phyloP scores from a whole-genome alignment of 768 basidiomycete species.

The Royoungia palumana region DNA sequence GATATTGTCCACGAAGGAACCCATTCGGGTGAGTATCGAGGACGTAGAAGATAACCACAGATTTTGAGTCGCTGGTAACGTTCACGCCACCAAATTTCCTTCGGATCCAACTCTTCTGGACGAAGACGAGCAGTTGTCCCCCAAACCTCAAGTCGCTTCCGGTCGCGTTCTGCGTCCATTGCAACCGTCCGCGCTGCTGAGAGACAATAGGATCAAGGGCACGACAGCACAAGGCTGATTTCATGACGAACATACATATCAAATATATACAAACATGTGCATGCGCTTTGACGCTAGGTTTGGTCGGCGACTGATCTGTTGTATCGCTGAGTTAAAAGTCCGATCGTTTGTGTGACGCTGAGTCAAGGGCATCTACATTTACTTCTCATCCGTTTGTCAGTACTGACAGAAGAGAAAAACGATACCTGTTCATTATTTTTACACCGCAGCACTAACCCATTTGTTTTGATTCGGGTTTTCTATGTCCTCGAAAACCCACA shows the following conservation, averaged over 20 bases:
- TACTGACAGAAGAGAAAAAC: background rate
- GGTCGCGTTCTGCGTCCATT: background rate
- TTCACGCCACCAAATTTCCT: conserved; percentile 11
- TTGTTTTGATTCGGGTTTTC: background rate
- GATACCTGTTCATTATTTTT: background rate
- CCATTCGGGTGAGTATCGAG: conserved; percentile 13
- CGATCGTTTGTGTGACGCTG: background rate
- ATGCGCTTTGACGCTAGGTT: background rate
- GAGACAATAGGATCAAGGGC: too few species aligned
- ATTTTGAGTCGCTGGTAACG: conserved; percentile 3
- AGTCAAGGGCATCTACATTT: too few species aligned
- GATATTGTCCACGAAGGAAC: conserved; percentile 6
- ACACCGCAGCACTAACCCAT: background rate
- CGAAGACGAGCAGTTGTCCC: background rate
- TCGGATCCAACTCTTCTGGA: conserved; percentile 9
- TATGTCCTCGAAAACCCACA: background rate
- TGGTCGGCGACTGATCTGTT: background rate
- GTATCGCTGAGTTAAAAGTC: background rate
- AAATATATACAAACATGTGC: background rate
- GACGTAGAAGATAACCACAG: conserved; percentile 10
- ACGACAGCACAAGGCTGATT: too few species aligned
- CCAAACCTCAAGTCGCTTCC: background rate
- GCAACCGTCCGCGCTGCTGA: too few species aligned
- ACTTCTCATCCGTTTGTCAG: background rate
- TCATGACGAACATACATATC: too few species aligned